A percentile compares a stretch with the other conserved stretches of the same genome.
Evolutionary conservation across 805 yeast genomes (phyloP).

Genomic region (Wickerhamiella spandovensis): DNA sequence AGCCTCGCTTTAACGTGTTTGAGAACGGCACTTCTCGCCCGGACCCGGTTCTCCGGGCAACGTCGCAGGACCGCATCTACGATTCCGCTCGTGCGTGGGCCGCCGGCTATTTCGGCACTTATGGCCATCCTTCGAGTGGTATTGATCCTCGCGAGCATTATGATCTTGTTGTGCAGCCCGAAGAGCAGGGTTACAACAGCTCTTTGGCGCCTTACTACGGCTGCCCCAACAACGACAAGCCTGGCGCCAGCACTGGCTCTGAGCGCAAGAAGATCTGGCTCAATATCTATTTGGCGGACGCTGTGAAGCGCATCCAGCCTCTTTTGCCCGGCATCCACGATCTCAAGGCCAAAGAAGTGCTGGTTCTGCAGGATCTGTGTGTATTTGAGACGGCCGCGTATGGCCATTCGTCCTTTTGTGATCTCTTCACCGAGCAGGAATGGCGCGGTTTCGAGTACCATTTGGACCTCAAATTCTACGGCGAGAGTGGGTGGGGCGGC

Average conservation of each 20-base stretch:
- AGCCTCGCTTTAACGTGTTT: slow-evolving; percentile 19
- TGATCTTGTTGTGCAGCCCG: slow-evolving; percentile 24
- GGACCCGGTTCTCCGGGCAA: slow-evolving; percentile 27
- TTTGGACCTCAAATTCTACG: slow-evolving; percentile 45
- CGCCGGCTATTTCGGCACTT: slow-evolving; percentile 30
- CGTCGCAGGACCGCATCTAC: slow-evolving; percentile 28
- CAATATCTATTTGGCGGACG: slow-evolving; percentile 34
- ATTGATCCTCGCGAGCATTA: slow-evolving; percentile 22
- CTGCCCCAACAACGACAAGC: slow-evolving; percentile 25
- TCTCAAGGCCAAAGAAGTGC: slow-evolving; percentile 40
- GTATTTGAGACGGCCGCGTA: slow-evolving; percentile 62
- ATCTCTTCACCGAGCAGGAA: slow-evolving; percentile 54
- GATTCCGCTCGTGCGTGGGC: slow-evolving; percentile 32
- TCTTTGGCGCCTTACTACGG: slow-evolving; percentile 28
- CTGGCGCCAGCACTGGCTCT: slow-evolving; percentile 19
- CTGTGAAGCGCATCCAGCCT: slow-evolving; percentile 43
- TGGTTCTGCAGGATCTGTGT: slow-evolving; percentile 45
- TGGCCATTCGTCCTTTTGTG: slow-evolving; percentile 57
- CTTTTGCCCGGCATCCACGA: slow-evolving; percentile 40
- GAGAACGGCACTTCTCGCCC: slow-evolving; percentile 24
- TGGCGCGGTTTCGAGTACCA: slow-evolving; percentile 49
- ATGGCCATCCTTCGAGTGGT: slow-evolving; percentile 22
- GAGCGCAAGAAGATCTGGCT: slow-evolving; percentile 24
- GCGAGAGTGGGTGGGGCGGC: slow-evolving; percentile 49
- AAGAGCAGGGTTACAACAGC: slow-evolving; percentile 23